Conservation (phyloP, 1,284 basidiomycete species). For the Fomitopsis pinicola region DNA sequence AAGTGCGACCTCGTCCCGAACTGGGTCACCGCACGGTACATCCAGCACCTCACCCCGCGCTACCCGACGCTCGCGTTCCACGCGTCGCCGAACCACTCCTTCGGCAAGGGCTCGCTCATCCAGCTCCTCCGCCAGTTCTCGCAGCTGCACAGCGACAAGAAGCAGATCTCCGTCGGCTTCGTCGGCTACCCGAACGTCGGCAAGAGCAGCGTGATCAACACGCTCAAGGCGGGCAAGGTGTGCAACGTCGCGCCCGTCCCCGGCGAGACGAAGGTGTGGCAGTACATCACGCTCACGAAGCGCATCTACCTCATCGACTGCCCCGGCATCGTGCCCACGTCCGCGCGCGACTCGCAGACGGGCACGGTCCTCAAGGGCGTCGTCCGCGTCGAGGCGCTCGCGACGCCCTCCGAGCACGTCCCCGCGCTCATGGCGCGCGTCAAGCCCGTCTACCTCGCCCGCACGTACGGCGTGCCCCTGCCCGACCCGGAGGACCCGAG, state of each 20-base stretch:
- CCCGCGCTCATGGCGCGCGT: conserved; percentile 85
- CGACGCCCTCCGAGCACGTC: conserved; percentile 93
- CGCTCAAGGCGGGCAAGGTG: conserved; percentile 97
- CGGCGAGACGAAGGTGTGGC: conserved; percentile 99
- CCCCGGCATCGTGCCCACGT: conserved; percentile 96
- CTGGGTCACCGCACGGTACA: conserved; percentile 98
- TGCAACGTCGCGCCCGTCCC: conserved; percentile 97
- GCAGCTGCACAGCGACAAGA: conserved; percentile 96
- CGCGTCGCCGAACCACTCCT: conserved; percentile 98
- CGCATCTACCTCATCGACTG: conserved; percentile 99
- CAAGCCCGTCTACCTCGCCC: conserved; percentile 87
- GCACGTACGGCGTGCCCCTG: conserved; percentile 81
- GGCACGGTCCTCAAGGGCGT: conserved; percentile 96
- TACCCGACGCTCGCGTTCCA: conserved; percentile 98
- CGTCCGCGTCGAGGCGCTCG: conserved; percentile 92
- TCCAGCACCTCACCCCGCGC: conserved; percentile 91
- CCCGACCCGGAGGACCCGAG: conserved; percentile 51
- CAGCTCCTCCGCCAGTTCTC: conserved; percentile 97
- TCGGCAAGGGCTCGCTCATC: conserved; percentile 97
- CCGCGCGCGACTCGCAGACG: conserved; percentile 87
- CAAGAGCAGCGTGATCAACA: conserved; percentile 98
- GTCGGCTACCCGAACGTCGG: conserved; percentile 99
- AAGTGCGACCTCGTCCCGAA: conserved; percentile 98
- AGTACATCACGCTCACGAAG: conserved; percentile 96
- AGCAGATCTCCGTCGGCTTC: conserved; percentile 98